Evolutionary conservation across 164 flowering plant genomes (phyloP).

Genomic region (Chimonanthus praecox): DNA sequence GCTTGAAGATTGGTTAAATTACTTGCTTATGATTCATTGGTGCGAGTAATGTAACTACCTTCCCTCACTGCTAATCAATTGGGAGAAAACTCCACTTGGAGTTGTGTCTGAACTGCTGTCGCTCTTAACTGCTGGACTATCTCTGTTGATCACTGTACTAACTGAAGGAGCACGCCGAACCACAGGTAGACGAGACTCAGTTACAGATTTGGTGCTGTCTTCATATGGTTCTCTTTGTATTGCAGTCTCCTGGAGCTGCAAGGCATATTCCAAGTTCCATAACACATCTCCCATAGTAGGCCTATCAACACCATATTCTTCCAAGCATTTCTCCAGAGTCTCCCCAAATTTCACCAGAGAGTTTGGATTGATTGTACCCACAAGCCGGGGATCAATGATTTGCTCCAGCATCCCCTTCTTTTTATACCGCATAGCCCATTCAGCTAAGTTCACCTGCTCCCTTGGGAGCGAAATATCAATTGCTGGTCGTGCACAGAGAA

Average conservation of each 20-base stretch:
- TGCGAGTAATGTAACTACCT: slow-evolving; percentile 26
- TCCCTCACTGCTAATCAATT: slow-evolving; percentile 57
- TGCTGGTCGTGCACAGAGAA: slow-evolving; percentile 59
- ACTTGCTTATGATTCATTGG: neutral
- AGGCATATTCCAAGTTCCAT: slow-evolving; percentile 66
- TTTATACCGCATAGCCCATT: slow-evolving; percentile 66
- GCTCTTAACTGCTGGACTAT: slow-evolving; percentile 10
- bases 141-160: slow-evolving; percentile 9
- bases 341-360: slow-evolving; percentile 59
- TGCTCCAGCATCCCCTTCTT: slow-evolving; percentile 45
- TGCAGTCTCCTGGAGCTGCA: slow-evolving; percentile 58
- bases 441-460: slow-evolving; percentile 70
- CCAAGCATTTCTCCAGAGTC: slow-evolving; percentile 70
- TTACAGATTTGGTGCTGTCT: slow-evolving; percentile 10
- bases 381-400: slow-evolving; percentile 52
- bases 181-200: slow-evolving; percentile 16
- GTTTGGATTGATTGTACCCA: slow-evolving; percentile 37
- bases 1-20: neutral
- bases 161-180: slow-evolving; percentile 22
- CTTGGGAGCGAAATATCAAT: slow-evolving; percentile 50
- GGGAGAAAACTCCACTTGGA: slow-evolving; percentile 59
- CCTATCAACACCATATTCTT: slow-evolving; percentile 74
- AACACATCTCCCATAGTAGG: slow-evolving; percentile 79
- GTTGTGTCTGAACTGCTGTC: slow-evolving; percentile 30
- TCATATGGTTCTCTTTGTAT: slow-evolving; percentile 23